Conservation (phyloP, 179 eudicot genomes). For the Heliamphora pulchella region DNA sequence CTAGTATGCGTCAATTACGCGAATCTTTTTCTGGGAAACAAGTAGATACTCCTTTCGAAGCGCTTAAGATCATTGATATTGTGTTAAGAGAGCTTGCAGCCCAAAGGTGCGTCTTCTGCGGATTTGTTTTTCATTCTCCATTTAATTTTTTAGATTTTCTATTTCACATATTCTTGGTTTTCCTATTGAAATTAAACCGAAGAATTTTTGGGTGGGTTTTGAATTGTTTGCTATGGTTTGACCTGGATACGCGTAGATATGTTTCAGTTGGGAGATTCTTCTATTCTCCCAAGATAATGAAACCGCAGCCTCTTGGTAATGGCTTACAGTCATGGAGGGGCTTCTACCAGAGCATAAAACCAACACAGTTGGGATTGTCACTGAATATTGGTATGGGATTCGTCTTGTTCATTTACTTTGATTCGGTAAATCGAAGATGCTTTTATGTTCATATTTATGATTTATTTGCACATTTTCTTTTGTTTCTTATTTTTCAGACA, state of each 20-base stretch:
- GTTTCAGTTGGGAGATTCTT: constrained; percentile 76
- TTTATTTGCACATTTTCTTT: background rate
- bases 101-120: constrained; percentile 42
- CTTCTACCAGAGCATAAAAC: constrained; percentile 76
- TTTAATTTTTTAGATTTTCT: background rate
- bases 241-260: constrained; percentile 38
- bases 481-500: constrained; percentile 33
- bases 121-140: background rate
- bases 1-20: constrained; percentile 49
- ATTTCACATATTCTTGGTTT: background rate
- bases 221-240: background rate
- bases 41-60: constrained; percentile 58
- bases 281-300: constrained; percentile 71
- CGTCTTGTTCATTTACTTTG: background rate
- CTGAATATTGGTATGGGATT: constrained; percentile 57
- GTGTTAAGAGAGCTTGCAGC: constrained; percentile 64
- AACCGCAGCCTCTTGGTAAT: constrained; percentile 64
- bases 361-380: constrained; percentile 90
- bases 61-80: constrained; percentile 56
- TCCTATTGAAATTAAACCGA: background rate
- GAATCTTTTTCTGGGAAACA: constrained; percentile 66
- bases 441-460: constrained; percentile 13
- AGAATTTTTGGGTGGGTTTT: background rate
- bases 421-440: background rate
- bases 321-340: constrained; percentile 93